These are phyloP conservation scores for Suillus brevipes DNA, from an alignment of 768 basidiomycete genomes.

Conservation along the genomic window DNA sequence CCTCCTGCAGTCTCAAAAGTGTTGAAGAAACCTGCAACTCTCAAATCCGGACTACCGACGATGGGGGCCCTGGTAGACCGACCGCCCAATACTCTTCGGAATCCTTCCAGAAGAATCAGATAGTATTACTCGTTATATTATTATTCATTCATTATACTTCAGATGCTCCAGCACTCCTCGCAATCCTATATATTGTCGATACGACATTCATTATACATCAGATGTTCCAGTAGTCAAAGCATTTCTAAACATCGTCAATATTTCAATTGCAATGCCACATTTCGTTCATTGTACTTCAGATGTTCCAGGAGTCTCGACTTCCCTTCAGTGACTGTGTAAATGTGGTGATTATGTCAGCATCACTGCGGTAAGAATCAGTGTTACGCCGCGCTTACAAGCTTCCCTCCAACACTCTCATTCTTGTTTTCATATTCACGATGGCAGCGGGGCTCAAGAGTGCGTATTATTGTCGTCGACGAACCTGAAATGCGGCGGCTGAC, in stretches of 20 bases:
- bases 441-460: slow-evolving; percentile 72
- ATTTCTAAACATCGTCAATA: not conserved
- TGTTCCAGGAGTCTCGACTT: not conserved
- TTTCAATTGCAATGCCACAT: not conserved
- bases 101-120: slow-evolving; percentile 33
- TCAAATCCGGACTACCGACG: slow-evolving; percentile 25
- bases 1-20: slow-evolving; percentile 9
- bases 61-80: slow-evolving; percentile 33
- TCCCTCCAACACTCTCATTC: not conserved
- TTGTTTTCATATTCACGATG: slow-evolving; percentile 37
- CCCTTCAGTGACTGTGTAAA: not conserved
- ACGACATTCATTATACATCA: not conserved
- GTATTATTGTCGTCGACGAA: slow-evolving; percentile 17
- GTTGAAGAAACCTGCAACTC: slow-evolving; percentile 23
- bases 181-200: slow-evolving; percentile 3
- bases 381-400: not conserved
- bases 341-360: slow-evolving; percentile 3
- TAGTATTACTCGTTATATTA: slow-evolving; percentile 11
- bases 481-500: not conserved
- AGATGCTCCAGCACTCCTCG: not conserved
- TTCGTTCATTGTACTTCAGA: not conserved
- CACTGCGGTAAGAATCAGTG: not conserved
- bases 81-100: slow-evolving; percentile 35
- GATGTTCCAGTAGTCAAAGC: not conserved
- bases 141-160: slow-evolving; percentile 2